phyloP scores from a whole-genome alignment of 2,329 filamentous ascomycete species.

The Colletotrichum eremochloae region DNA sequence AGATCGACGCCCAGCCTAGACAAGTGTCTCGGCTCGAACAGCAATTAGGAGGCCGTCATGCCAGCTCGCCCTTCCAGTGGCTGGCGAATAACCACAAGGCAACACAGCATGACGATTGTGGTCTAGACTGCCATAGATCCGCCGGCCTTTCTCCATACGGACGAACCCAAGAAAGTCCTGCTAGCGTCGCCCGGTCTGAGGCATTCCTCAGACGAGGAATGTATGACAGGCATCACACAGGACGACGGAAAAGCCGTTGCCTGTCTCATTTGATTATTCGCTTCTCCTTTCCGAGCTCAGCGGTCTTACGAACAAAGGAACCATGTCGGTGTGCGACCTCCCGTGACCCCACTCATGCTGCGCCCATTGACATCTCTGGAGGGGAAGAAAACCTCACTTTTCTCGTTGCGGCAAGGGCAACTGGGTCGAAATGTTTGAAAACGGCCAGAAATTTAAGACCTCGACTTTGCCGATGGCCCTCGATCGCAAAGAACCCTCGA shows the following conservation, averaged over 20 bases:
- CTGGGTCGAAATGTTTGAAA: constrained; percentile 20
- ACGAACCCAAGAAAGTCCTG: not conserved
- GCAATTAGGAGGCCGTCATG: not conserved
- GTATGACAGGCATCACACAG: not conserved
- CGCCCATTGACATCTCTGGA: constrained; percentile 11
- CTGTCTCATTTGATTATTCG: not conserved
- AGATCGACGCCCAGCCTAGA: constrained; percentile 21
- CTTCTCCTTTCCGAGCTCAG: not conserved
- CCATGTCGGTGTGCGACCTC: constrained; percentile 17
- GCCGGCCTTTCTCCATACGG: not conserved
- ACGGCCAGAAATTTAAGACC: constrained; percentile 26
- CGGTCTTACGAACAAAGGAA: constrained; percentile 25
- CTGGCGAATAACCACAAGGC: not conserved
- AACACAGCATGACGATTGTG: not conserved
- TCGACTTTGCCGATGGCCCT: constrained; percentile 23
- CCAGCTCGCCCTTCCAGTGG: not conserved
- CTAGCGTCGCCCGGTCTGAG: not conserved
- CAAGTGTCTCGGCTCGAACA: constrained; percentile 32
- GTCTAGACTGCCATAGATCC: not conserved
- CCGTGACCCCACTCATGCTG: not conserved
- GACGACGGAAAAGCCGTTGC: constrained; percentile 15
- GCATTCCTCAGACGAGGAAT: not conserved
- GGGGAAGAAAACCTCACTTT: not conserved
- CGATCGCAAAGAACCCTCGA: not conserved
- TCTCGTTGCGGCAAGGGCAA: constrained; percentile 12